These are phyloP conservation scores for Gossypium rotundifolium DNA, from an alignment of 345 rosid species.

Conservation along the genomic window DNA sequence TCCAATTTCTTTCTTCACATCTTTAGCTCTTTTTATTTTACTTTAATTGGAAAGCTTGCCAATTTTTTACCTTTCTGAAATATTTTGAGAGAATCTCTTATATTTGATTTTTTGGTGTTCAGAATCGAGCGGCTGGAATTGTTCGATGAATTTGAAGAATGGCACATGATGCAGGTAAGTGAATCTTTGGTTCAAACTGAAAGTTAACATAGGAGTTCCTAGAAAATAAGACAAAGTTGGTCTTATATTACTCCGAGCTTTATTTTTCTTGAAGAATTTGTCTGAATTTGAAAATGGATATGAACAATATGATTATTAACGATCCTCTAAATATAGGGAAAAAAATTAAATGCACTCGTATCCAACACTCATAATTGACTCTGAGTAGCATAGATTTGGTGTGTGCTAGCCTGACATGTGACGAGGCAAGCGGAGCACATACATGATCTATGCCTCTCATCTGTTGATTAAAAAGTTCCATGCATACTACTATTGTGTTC, in stretches of 20 bases:
- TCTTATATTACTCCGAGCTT: background rate
- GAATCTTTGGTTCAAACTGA: conserved; percentile 12
- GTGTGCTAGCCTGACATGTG: conserved; percentile 5
- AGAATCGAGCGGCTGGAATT: conserved; percentile 92
- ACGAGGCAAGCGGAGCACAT: conserved; percentile 1
- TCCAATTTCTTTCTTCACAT: background rate
- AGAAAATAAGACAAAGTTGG: background rate
- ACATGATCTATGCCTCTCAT: conserved; percentile 8
- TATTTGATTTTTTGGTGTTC: conserved; percentile 24
- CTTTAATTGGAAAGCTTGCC: conserved; percentile 19
- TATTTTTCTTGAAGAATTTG: background rate
- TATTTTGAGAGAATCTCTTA: conserved; percentile 17
- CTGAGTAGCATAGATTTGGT: background rate
- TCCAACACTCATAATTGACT: background rate
- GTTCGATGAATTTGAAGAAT: conserved; percentile 96
- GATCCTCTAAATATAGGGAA: background rate
- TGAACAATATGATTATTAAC: background rate
- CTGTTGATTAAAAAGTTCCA: background rate
- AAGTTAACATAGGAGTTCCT: conserved; percentile 2
- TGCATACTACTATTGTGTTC: background rate
- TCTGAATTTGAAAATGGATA: background rate
- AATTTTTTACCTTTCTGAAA: conserved; percentile 3
- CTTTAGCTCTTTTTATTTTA: conserved; percentile 4
- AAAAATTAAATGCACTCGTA: background rate
- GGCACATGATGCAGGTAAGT: conserved; percentile 99